Base-by-base conservation (phyloP, 805 yeast genomes). In the Ogataea glucozyma region DNA sequence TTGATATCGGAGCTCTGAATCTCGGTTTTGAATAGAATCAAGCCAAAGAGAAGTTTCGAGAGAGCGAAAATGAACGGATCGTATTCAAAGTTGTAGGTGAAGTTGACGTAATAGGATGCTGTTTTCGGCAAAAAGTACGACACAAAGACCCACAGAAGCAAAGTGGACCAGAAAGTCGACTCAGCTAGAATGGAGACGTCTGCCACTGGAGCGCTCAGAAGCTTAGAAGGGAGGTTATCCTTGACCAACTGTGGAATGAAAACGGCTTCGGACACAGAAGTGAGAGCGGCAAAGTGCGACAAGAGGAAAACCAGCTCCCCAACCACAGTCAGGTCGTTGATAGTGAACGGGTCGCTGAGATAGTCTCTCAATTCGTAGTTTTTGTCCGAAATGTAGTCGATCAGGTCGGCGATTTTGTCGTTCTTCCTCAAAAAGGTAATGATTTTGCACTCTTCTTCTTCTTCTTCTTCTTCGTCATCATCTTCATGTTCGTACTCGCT, bases 21-120 rank as follows among this genome's bases (percentile, higher is more conserved):
- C 21, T 51, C 58, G 12, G 57, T 35, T 37, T 64, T 65, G 53
- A 61, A 60, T 35, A 74, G 47, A 46, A 69, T 58, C 52, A 68
- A 65, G 26, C 65, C 62, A 26, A 71, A 49, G 45, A 76, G 57
- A 9, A 72, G 56, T 56, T 76, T 76, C 34, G 72, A 51, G 46
- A 77, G 61, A 13, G 77, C 64, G 54, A 70, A 73, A 41, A 72
- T 62, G 49, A 76, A 73, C 23, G 82, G 82, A 58, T 78, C 83
- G 62, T 69, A 69, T 27, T 64, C 69, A 54, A 76, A 75, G 57
- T 76, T 76, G 53, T 75, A 60, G 55, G 80, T 65, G 58, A 78
- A 78, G 62, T 78, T 78, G 53, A 78, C 53, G 62, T 74, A 78
- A 62, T 73, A 78, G 13, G 81, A 72, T 26, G 63, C 51, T 30